Percentiles rank a stretch among this genome's conserved stretches.
These are phyloP conservation scores for Irpex lacteus DNA, from an alignment of 1,284 basidiomycete species.

Conservation along the genomic window DNA sequence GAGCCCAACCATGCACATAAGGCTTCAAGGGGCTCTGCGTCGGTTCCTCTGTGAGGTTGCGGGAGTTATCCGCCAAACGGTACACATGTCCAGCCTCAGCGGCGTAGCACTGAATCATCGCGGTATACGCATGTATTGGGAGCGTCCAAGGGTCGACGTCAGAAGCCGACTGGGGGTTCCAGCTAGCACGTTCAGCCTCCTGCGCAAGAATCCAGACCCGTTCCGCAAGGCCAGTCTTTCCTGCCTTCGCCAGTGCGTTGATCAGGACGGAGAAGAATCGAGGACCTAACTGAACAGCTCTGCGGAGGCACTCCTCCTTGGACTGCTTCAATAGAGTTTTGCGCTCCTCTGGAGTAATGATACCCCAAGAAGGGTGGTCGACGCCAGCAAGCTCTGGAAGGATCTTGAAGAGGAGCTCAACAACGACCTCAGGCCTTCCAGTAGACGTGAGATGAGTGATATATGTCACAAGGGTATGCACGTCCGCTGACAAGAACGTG, in stretches of 20 bases:
- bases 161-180: slow-evolving; percentile 30
- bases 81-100: slow-evolving; percentile 33
- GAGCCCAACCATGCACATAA: slow-evolving; percentile 37
- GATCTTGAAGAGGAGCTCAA: slow-evolving; percentile 43
- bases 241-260: slow-evolving; percentile 57
- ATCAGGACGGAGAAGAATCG: slow-evolving; percentile 55
- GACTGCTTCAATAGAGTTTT: slow-evolving; percentile 20
- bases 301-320: slow-evolving; percentile 33
- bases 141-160: slow-evolving; percentile 53
- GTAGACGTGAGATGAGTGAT: slow-evolving; percentile 51
- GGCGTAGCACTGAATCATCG: slow-evolving; percentile 66
- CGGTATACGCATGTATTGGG: slow-evolving; percentile 65
- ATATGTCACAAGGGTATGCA: slow-evolving; percentile 47
- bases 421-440: slow-evolving; percentile 43
- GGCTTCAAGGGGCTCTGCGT: slow-evolving; percentile 17
- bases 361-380: slow-evolving; percentile 37
- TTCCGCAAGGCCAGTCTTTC: slow-evolving; percentile 55
- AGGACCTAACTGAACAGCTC: slow-evolving; percentile 53
- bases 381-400: slow-evolving; percentile 51
- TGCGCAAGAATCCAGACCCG: slow-evolving; percentile 61
- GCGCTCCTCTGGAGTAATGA: slow-evolving; percentile 20
- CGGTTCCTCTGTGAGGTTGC: slow-evolving; percentile 2
- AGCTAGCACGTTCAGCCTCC: slow-evolving; percentile 53
- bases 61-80: background rate
- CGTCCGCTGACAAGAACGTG: slow-evolving; percentile 27